Base-by-base conservation (phyloP, 2,329 filamentous ascomycete genomes). In the Chaetomium strumarium region DNA sequence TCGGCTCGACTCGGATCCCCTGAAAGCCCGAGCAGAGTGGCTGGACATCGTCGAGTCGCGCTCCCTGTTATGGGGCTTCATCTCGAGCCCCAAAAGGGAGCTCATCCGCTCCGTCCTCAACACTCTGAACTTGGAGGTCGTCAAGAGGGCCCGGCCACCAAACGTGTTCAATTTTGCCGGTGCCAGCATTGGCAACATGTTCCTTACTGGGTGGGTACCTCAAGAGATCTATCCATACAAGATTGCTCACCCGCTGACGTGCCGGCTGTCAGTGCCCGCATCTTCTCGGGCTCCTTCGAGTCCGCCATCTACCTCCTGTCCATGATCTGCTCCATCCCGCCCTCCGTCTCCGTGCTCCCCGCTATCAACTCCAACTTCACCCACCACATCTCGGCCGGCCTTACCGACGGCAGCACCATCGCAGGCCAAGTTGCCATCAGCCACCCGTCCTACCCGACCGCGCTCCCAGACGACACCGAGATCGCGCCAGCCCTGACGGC, bases 311-410 rank as follows among this genome's bases (percentile, higher is more conserved):
- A 96, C 66, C 80, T 97, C 2, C 78, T 97, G 5, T 87, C 86
- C 46, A 87, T 85, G 61, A 88, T 96, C 58, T 95, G 91, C 64
- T 83, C 82, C n/a, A 86, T 97, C 0, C 86, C 90, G 0, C 78
- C 81, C 11, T 77, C 83, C 47, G 83, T 93, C 6, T 79, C 83
- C 0, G 90, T 96, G 0, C 81, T 97, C 14, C 93, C 92, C 0
- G 90, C 88, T 4, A 88, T 97, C 61, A 95, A 96, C 73, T 90
- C 87, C 57, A 97, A 96, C 68, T 96, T 96, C 72, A 89, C 89
- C 0, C 88, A 95, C 63, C 92, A 97, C 69, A 97, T 97, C 60
- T 90, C 87, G 6, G 92, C 90, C 2, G 86, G 87, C 0, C 76
- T 97, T 0, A 74, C 75, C 16, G 81, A 96, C 66, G 90, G 88